These are phyloP conservation scores for Mytilinidion resinicola DNA, from an alignment of 495 filamentous ascomycete species.

Conservation along the genomic window DNA sequence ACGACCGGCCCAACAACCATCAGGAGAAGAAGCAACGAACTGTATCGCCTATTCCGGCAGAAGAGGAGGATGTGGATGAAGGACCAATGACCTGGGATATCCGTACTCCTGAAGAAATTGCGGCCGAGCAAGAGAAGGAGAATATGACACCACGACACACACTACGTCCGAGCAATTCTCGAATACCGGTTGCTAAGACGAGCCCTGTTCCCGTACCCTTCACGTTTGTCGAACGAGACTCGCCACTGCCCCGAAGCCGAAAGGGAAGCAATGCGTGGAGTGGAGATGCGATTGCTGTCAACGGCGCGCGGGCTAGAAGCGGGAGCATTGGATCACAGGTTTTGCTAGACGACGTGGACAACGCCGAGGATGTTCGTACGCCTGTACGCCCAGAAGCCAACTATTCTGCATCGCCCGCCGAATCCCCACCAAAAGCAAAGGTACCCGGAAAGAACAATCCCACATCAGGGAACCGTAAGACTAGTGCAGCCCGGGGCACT, in stretches of 20 bases:
- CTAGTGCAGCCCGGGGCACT: slow-evolving; percentile 16
- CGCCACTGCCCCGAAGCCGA: slow-evolving; percentile 57
- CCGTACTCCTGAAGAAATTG: slow-evolving; percentile 72
- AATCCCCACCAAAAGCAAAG: slow-evolving; percentile 34
- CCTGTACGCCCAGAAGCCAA: slow-evolving; percentile 30
- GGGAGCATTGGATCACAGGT: slow-evolving; percentile 58
- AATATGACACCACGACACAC: slow-evolving; percentile 36
- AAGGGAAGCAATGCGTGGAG: slow-evolving; percentile 43
- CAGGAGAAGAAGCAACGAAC: slow-evolving; percentile 42
- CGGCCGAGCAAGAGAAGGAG: slow-evolving; percentile 51
- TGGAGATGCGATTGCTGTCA: slow-evolving; percentile 53
- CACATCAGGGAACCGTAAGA: slow-evolving; percentile 31
- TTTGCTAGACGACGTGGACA: slow-evolving; percentile 48
- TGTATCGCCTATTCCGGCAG: slow-evolving; percentile 43
- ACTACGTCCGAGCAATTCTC: slow-evolving; percentile 49
- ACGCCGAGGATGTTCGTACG: slow-evolving; percentile 24
- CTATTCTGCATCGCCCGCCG: slow-evolving; percentile 45
- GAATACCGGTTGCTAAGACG: slow-evolving; percentile 74
- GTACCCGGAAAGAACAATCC: slow-evolving; percentile 29
- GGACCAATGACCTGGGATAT: slow-evolving; percentile 59
- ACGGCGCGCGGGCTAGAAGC: slow-evolving; percentile 63
- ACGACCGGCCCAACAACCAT: slow-evolving; percentile 9
- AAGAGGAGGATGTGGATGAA: slow-evolving; percentile 34
- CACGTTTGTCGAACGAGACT: slow-evolving; percentile 64
- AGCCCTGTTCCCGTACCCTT: slow-evolving; percentile 71